phyloP scores from a whole-genome alignment of 495 filamentous ascomycete genomes.

The Tuber brumale region DNA sequence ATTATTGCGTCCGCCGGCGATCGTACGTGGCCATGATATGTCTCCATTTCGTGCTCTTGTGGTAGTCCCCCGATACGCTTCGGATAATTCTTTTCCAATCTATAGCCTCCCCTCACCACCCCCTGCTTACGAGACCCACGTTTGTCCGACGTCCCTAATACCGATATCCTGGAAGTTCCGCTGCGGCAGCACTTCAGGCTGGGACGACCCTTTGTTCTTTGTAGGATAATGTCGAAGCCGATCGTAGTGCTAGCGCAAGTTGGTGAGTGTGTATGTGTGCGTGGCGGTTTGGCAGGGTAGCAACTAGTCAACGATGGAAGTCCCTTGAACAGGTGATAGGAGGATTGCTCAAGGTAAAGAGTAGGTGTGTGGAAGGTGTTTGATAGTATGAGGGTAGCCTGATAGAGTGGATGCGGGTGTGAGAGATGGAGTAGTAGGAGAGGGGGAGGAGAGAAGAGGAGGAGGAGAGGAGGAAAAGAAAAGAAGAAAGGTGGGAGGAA shows the following conservation, averaged over 20 bases:
- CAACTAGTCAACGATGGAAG: background rate
- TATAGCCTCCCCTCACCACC: slow-evolving; percentile 4
- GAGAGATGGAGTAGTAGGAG: slow-evolving; percentile 5
- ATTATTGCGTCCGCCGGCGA: slow-evolving; percentile 93
- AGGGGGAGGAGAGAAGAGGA: slow-evolving; percentile 25
- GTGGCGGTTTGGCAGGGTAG: background rate
- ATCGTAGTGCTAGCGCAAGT: slow-evolving; percentile 6
- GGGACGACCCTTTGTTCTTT: background rate
- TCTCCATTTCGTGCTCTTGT: slow-evolving; percentile 62
- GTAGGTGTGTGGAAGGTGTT: slow-evolving; percentile 20
- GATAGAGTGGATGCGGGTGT: slow-evolving; percentile 13
- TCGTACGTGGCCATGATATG: slow-evolving; percentile 86
- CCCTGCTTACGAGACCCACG: background rate
- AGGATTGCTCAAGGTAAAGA: slow-evolving; percentile 11
- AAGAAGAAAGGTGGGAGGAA: slow-evolving; percentile 21
- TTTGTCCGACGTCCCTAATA: background rate
- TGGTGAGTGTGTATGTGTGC: background rate
- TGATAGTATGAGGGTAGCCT: slow-evolving; percentile 8
- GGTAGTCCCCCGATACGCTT: background rate
- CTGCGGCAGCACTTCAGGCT: background rate
- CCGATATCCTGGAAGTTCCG: background rate
- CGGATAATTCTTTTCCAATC: background rate
- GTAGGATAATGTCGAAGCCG: background rate
- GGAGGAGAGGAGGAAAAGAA: slow-evolving; percentile 24
- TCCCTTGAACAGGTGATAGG: background rate